Evolutionary conservation across 2,329 filamentous ascomycete species (phyloP), one percentile per base, ranked within the genome.

Genomic region (Hypoxylon sp.): DNA sequence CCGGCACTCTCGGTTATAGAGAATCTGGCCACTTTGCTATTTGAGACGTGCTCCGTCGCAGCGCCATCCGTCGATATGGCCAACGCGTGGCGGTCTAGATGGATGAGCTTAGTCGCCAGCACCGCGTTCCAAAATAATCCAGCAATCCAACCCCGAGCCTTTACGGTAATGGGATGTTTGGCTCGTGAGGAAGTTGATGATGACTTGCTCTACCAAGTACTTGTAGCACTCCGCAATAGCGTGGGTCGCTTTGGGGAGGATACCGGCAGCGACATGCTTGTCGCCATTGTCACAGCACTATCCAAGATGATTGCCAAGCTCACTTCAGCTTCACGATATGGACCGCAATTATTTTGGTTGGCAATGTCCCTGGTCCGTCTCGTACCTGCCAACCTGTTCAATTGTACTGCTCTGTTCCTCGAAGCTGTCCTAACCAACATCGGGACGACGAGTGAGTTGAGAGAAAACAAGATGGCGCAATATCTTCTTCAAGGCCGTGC

Each of bases 91-190:
- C 86, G 90, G 27, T 90, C 90, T 20, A 85, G 90, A 20, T 92
- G 90, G 90, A 92, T 92, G 90, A 91, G 89, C 73, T 81, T 92
- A 22, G 89, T 92, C 42, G 89, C 90, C 14, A 92, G 90, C 75
- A 92, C 90, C 8, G 90, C 90, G 0, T 92, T 92, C 76, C 90
- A 92, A 75, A 91, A 90, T 75, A 92, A 92, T 74, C 90, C 90
- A 7, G 89, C 90, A 1, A 90, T 92, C 62, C 90, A 92, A 71
- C 89, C 90, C 5, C 83, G 89, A 20, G 90, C 90, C 1, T 92
- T 92, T 73, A 86, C 89, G 1, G 90, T 92, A 44, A 91, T 92
- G 90, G 90, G 90, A 13, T 92, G 89, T 72, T 79, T 92, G 8
- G 90, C 90, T 25, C 84, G 89, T n/a, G 90, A 92, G 74, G 90